Evolutionary conservation across 2,329 filamentous ascomycete species (phyloP).

Genomic region (Penicillium sp.): DNA sequence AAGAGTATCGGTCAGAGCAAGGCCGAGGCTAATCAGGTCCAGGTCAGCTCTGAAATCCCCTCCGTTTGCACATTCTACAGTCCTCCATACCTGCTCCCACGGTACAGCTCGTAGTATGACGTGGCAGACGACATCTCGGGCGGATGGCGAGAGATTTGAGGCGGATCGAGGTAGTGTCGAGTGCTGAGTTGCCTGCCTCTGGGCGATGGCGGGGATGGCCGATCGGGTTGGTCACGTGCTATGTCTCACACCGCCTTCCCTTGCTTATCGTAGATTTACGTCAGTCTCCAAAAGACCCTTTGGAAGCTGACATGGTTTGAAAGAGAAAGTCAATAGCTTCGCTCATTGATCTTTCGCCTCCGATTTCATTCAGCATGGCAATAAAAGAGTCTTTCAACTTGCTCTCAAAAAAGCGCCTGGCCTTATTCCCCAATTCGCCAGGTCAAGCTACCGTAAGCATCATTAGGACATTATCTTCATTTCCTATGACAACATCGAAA

Average conservation of each 20-base stretch:
- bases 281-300: conserved; percentile 5
- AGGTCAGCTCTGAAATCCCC: conserved; percentile 16
- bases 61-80: not conserved
- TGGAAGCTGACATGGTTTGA: no score
- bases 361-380: not conserved
- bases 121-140: conserved; percentile 53
- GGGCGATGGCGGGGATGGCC: conserved; percentile 18
- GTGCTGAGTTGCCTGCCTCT: conserved; percentile 16
- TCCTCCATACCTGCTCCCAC: conserved; percentile 83
- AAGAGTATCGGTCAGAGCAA: conserved; percentile 92
- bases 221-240: conserved; percentile 18
- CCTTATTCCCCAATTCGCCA: not conserved
- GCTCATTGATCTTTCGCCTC: not conserved
- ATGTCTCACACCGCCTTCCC: not conserved
- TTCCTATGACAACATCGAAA: not conserved
- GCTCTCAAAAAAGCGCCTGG: not conserved
- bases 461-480: conserved; percentile 9
- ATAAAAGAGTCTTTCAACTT: not conserved
- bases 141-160: conserved; percentile 9
- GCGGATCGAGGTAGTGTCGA: conserved; percentile 13
- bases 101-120: conserved; percentile 92
- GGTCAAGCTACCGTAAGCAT: not conserved
- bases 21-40: conserved; percentile 72
- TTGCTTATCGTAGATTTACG: conserved; percentile 17
- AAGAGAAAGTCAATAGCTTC: not conserved